These are phyloP conservation scores for Cerrena zonata DNA, from an alignment of 1,284 basidiomycete genomes.

Conservation along the genomic window DNA sequence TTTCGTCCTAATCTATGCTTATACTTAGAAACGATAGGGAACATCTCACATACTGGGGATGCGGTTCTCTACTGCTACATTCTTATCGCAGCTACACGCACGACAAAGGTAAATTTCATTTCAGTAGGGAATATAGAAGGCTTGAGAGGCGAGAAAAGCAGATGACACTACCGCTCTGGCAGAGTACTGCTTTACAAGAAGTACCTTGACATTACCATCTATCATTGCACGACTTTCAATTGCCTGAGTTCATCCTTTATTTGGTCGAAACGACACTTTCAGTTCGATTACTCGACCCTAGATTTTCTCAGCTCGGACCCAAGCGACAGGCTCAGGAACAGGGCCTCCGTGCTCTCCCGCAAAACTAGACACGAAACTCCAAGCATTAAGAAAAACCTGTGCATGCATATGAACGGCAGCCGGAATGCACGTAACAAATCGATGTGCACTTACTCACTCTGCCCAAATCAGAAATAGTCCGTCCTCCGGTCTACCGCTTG, in stretches of 20 bases:
- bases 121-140: no score
- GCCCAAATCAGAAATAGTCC: conserved; percentile 70
- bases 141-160: no score
- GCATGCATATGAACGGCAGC: conserved; percentile 3
- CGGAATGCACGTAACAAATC: background rate
- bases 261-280: conserved; percentile 59
- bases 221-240: background rate
- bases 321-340: conserved; percentile 33
- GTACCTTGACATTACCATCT: no score
- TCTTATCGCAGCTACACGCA: no score
- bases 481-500: conserved; percentile 48
- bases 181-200: no score
- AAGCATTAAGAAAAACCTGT: conserved; percentile 57
- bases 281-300: conserved; percentile 56
- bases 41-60: no score
- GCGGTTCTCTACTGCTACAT: no score
- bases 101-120: no score
- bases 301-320: conserved; percentile 45
- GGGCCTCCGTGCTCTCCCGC: conserved; percentile 15
- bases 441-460: conserved; percentile 49
- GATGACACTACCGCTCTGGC: no score
- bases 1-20: no score
- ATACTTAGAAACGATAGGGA: no score
- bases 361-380: conserved; percentile 43
- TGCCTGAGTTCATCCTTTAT: conserved; percentile 18